Percentiles rank a stretch among this genome's conserved stretches.
Evolutionary conservation across 441 rosid genomes (phyloP).

Genomic region (Aleurites moluccanus): DNA sequence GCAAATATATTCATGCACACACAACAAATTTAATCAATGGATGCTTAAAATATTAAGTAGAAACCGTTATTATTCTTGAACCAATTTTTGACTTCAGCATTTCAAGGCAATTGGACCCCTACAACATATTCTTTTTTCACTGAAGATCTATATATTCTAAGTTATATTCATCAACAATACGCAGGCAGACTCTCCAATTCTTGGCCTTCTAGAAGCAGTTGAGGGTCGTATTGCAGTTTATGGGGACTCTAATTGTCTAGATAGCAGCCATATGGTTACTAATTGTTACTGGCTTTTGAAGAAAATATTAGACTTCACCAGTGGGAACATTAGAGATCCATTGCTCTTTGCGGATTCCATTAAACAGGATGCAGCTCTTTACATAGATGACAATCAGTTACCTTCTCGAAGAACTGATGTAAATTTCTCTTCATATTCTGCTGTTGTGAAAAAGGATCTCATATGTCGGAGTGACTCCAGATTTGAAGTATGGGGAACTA

Average conservation of each 20-base stretch:
- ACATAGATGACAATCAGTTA: conserved; percentile 62
- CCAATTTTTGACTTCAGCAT: not conserved
- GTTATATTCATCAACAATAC: not conserved
- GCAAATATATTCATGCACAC: conserved; percentile 1
- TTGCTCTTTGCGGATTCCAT: conserved; percentile 64
- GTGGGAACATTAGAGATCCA: conserved; percentile 67
- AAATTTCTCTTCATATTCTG: conserved; percentile 83
- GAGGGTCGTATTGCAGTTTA: conserved; percentile 86
- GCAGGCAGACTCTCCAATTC: conserved; percentile 90
- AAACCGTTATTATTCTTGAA: conserved; percentile 9
- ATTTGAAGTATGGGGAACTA: conserved; percentile 96
- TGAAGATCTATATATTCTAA: conserved; percentile 5
- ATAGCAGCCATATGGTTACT: conserved; percentile 98
- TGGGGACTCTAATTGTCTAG: conserved; percentile 97
- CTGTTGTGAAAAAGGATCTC: conserved; percentile 75
- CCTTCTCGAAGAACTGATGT: conserved; percentile 90
- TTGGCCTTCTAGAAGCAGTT: conserved; percentile 73
- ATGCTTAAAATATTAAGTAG: not conserved
- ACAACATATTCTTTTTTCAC: not conserved
- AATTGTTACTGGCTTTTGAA: conserved; percentile 93
- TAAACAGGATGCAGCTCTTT: conserved; percentile 53
- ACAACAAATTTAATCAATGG: not conserved
- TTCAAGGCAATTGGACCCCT: not conserved
- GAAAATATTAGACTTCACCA: conserved; percentile 82
- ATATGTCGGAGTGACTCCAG: conserved; percentile 77